A percentile compares a stretch with the other conserved stretches of the same genome.
Conservation (phyloP, 768 basidiomycete species). For the Xerocomellus intermedius region DNA sequence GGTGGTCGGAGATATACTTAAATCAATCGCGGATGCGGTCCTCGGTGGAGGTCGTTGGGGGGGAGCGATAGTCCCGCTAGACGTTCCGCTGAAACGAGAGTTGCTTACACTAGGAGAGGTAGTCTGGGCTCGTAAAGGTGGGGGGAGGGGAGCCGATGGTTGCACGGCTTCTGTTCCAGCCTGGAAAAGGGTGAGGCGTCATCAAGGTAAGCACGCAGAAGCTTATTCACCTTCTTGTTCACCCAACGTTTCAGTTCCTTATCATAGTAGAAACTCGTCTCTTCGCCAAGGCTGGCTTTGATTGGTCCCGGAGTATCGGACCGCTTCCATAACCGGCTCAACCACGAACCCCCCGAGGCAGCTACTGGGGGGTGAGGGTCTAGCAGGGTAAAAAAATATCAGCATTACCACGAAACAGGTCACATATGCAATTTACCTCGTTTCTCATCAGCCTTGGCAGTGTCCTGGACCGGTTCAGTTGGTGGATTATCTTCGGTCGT, state of each 20-base stretch:
- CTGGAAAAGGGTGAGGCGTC: conserved; percentile 35
- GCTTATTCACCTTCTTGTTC: conserved; percentile 73
- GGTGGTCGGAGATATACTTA: conserved; percentile 50
- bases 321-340: conserved; percentile 79
- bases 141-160: conserved; percentile 58
- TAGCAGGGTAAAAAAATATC: neutral
- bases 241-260: conserved; percentile 96
- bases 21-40: conserved; percentile 64
- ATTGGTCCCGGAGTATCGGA: conserved; percentile 68
- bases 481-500: conserved; percentile 25
- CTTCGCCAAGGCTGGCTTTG: conserved; percentile 90
- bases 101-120: conserved; percentile 66
- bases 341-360: conserved; percentile 60
- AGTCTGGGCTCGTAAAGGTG: conserved; percentile 84
- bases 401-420: neutral
- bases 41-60: conserved; percentile 35
- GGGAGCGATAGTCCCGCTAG: conserved; percentile 14
- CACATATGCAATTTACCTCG: conserved; percentile 26
- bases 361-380: conserved; percentile 22
- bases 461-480: conserved; percentile 17
- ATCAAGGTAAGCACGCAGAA: neutral
- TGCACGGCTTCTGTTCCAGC: conserved; percentile 53
- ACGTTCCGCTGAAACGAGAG: conserved; percentile 35
- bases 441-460: conserved; percentile 26
- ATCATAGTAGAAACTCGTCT: conserved; percentile 89